Evolutionary conservation across 768 basidiomycete species (phyloP).

Genomic region (Lactifluus pinguis): DNA sequence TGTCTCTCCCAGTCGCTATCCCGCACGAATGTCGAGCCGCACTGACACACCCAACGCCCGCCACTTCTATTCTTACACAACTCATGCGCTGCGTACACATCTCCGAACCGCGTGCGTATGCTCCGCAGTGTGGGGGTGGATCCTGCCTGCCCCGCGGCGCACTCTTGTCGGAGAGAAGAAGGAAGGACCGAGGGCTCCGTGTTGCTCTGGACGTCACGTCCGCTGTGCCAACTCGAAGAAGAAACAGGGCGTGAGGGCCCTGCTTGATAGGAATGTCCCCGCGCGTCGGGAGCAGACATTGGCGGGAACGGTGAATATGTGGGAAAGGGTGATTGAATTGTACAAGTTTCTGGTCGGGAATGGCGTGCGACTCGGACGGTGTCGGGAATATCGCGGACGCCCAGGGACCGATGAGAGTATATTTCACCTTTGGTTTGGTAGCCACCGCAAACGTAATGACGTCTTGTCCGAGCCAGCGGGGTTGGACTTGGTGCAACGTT

Average conservation of each 20-base stretch:
- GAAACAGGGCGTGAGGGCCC: background rate
- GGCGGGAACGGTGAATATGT: background rate
- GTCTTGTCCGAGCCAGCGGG: background rate
- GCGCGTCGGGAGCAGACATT: background rate
- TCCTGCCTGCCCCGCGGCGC: background rate
- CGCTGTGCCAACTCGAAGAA: background rate
- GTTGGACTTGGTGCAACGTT: background rate
- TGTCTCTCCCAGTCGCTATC: slow-evolving; percentile 17
- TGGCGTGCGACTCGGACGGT: background rate
- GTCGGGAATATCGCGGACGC: background rate
- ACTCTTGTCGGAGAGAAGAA: background rate
- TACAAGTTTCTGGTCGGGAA: background rate
- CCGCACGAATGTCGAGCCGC: slow-evolving; percentile 8
- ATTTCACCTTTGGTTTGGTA: background rate
- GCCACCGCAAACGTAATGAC: background rate
- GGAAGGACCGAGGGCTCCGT: background rate
- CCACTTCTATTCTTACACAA: background rate
- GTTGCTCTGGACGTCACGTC: background rate
- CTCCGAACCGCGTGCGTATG: slow-evolving; percentile 6
- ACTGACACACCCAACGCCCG: slow-evolving; percentile 14
- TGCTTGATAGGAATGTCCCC: background rate
- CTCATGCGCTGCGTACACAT: slow-evolving; percentile 8
- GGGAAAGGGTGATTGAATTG: background rate
- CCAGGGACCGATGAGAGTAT: background rate
- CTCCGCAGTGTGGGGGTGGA: slow-evolving; percentile 5